A percentile compares a stretch with the other conserved stretches of the same genome.
These are phyloP conservation scores for Candida neerlandica DNA, from an alignment of 1,139 yeast genomes.

Conservation along the genomic window DNA sequence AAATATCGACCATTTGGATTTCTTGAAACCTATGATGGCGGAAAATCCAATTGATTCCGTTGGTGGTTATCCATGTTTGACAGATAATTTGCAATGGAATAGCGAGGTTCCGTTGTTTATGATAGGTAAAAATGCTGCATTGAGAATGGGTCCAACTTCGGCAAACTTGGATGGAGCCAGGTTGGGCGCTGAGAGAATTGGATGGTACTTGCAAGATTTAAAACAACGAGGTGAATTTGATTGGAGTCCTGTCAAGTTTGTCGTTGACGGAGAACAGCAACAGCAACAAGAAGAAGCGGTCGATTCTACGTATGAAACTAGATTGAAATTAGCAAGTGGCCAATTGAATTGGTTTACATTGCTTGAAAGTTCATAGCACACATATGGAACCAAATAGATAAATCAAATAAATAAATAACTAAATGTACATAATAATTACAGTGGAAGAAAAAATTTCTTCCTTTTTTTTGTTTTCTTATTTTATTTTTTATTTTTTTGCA, in stretches of 20 bases:
- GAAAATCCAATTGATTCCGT: slow-evolving; percentile 34
- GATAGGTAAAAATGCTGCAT: slow-evolving; percentile 48
- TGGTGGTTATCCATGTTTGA: slow-evolving; percentile 45
- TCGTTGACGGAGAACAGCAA: slow-evolving; percentile 2
- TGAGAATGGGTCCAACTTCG: slow-evolving; percentile 50
- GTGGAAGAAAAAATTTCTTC: neutral
- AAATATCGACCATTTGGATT: slow-evolving; percentile 31
- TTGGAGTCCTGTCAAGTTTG: slow-evolving; percentile 20
- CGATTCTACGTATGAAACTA: slow-evolving; percentile 21
- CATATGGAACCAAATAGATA: neutral
- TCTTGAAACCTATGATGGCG: slow-evolving; percentile 28
- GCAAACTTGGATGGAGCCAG: slow-evolving; percentile 54
- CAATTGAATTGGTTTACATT: slow-evolving; percentile 36
- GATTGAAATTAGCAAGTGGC: slow-evolving; percentile 32
- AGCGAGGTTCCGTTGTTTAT: slow-evolving; percentile 42
- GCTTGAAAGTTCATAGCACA: slow-evolving; percentile 18
- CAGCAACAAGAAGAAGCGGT: neutral
- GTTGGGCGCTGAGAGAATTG: slow-evolving; percentile 50
- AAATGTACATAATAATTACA: neutral
- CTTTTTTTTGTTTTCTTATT: neutral
- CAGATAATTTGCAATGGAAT: slow-evolving; percentile 49
- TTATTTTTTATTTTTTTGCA: neutral
- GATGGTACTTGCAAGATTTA: slow-evolving; percentile 38
- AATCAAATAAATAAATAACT: slow-evolving; percentile 7
- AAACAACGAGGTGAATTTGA: slow-evolving; percentile 26